These are phyloP conservation scores for Hymenoscyphus albidus DNA, from an alignment of 2,329 filamentous ascomycete species.

Conservation along the genomic window DNA sequence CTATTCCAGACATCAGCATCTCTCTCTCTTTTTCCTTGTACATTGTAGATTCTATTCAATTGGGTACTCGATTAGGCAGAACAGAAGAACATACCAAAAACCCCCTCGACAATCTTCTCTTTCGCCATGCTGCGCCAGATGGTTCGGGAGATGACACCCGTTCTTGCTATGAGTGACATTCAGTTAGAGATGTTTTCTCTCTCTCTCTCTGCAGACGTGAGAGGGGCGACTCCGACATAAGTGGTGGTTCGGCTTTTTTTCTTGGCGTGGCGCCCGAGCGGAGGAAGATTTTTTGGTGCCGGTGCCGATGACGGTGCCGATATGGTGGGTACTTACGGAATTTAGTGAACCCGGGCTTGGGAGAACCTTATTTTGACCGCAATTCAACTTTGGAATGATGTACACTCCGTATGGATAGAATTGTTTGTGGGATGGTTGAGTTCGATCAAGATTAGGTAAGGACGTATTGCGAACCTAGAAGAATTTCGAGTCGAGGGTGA, in stretches of 20 bases:
- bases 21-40: background rate
- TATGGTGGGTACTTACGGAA: background rate
- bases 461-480: too few species aligned
- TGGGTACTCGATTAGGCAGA: background rate
- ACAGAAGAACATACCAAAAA: conserved; percentile 49
- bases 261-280: background rate
- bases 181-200: conserved; percentile 1
- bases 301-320: background rate
- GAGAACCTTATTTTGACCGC: background rate
- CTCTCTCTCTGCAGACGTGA: background rate
- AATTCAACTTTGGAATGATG: background rate
- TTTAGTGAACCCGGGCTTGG: background rate
- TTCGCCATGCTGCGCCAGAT: conserved; percentile 29
- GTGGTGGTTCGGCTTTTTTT: background rate
- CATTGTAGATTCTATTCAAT: background rate
- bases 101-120: conserved; percentile 55
- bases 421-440: too few species aligned
- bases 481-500: too few species aligned
- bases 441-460: too few species aligned
- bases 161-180: background rate
- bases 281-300: background rate
- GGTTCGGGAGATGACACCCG: background rate
- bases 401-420: too few species aligned
- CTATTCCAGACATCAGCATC: conserved; percentile 42
- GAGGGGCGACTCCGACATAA: background rate